A percentile compares a stretch with the other conserved stretches of the same genome.
These are phyloP conservation scores for Cladophialophora chaetospira DNA, from an alignment of 2,329 filamentous ascomycete species.

Conservation along the genomic window DNA sequence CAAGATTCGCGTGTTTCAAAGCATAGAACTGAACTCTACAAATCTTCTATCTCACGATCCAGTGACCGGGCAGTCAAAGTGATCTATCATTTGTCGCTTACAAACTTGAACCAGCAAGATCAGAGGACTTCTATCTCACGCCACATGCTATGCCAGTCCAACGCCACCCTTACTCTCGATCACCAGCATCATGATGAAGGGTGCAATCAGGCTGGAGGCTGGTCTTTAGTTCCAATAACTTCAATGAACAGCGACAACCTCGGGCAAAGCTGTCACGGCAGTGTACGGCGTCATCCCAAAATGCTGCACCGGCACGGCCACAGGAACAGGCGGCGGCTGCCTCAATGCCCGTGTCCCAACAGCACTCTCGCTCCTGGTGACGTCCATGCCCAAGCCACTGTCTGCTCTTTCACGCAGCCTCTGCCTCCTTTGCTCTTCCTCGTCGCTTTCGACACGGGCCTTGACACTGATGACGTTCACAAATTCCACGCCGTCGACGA, in stretches of 20 bases:
- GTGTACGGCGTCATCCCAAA: neutral
- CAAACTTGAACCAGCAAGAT: no score
- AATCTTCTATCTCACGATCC: no score
- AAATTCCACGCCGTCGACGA: slow-evolving; percentile 26
- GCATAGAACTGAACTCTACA: no score
- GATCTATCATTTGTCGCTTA: no score
- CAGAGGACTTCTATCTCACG: no score
- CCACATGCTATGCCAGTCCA: no score
- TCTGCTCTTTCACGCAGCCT: slow-evolving; percentile 3
- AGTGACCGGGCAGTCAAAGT: no score
- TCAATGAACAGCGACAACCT: neutral
- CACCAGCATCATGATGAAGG: no score
- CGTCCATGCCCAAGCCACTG: slow-evolving; percentile 9
- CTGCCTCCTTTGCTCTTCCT: neutral
- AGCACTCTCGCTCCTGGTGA: neutral
- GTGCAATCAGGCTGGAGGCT: no score
- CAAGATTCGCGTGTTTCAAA: no score
- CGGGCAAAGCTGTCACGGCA: neutral
- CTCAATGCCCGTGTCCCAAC: neutral
- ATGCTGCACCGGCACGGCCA: neutral
- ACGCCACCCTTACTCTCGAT: no score
- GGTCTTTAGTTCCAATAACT: no score
- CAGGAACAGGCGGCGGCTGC: neutral
- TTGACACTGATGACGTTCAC: slow-evolving; percentile 27
- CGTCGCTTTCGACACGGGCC: slow-evolving; percentile 17